phyloP scores from a whole-genome alignment of 129 eudicot genomes.

The Artemisia argyi region DNA sequence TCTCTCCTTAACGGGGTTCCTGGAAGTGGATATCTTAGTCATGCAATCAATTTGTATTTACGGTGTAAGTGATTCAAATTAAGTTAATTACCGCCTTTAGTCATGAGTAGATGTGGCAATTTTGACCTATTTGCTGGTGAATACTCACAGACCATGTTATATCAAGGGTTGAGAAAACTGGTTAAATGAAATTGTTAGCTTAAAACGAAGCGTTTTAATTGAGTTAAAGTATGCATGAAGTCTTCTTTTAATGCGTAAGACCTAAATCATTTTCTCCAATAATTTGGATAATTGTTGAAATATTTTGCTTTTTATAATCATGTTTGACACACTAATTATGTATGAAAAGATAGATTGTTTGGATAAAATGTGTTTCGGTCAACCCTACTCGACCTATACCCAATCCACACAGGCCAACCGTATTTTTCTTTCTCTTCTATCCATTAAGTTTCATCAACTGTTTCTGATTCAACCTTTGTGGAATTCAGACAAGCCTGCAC shows the following conservation, averaged over 20 bases:
- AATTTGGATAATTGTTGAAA: no score
- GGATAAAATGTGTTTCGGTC: background rate
- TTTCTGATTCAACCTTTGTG: background rate
- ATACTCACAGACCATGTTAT: background rate
- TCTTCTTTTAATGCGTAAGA: background rate
- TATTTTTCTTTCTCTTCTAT: background rate
- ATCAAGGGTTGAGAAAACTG: no score
- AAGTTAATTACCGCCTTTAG: background rate
- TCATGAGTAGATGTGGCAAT: slow-evolving; percentile 2
- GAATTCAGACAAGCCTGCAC: slow-evolving; percentile 20
- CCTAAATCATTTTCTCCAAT: slow-evolving; percentile 1
- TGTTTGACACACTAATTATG: background rate
- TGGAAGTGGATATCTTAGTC: slow-evolving; percentile 31
- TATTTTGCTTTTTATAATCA: background rate
- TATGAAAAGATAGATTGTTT: background rate
- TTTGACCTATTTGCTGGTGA: background rate
- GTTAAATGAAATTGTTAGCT: no score
- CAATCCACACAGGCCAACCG: no score
- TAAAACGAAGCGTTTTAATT: no score
- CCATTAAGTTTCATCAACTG: background rate
- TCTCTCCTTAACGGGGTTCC: slow-evolving; percentile 32
- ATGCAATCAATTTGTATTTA: slow-evolving; percentile 29
- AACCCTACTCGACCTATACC: no score
- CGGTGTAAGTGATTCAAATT: slow-evolving; percentile 24
- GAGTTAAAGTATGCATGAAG: background rate